Base-by-base conservation (phyloP, 306 rosid species). In the Sesbania bispinosa region DNA sequence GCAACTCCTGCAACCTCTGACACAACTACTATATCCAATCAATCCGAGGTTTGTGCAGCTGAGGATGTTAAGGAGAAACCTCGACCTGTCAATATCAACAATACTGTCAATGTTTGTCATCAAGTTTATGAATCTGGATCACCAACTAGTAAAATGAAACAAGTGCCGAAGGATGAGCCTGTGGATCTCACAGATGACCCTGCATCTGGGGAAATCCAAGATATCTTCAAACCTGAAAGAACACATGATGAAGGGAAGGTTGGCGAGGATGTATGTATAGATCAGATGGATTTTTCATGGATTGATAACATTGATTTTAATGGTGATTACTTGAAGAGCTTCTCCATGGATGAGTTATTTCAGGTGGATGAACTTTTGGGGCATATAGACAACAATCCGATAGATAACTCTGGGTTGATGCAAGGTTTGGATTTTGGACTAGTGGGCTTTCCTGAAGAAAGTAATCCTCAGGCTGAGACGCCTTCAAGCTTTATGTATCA, bases 321-420 rank as follows among this genome's bases (percentile, higher is more conserved):
- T 10, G 74, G 18, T 36, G 75, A 90, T 36, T 74, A 23, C 63
- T 67, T 75, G 26, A 74, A 73, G 24, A 42, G 45, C 51, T 84
- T 75, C 15, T 24, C 92, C 2, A 3, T 42, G 11, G 96, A 91
- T 24, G 99, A 94, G 81, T 42, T 90, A 61, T 86, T 89, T 47
- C 84, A 83, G 33, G 89, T 80, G 36, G 90, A 89, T 14, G 97
- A 83, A 18, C 82, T 94, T 4, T 11, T 87, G 67, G 85, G 83
- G 10, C 75, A 73, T 0, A 13, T 83, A 47, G 92, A 83, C 7
- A 48, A 42, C 6, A 66, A 79, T 48, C 78, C 87, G 10, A 21
- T 77, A 26, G 72, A 36, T 24, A 53, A 73, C 35, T 20, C 46
- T 3, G 80, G 62, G 18, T 7, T 76, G n/a, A n/a, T 79, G 69